A percentile compares a stretch with the other conserved stretches of the same genome.
phyloP scores from a whole-genome alignment of 352 stramenopile species.

The Blastocystis sp. region DNA sequence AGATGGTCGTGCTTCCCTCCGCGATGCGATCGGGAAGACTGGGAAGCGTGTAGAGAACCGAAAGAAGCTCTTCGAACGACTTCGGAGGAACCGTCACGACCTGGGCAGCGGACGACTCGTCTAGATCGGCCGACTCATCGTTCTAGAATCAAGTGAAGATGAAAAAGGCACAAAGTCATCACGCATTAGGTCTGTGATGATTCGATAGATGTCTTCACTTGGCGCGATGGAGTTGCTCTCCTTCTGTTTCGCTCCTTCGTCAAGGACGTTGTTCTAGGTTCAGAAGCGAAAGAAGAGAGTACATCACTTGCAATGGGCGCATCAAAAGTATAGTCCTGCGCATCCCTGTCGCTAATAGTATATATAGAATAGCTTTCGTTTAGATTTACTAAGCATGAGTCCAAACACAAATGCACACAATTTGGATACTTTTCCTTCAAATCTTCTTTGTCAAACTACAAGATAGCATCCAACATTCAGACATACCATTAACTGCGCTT shows the following conservation, averaged over 20 bases:
- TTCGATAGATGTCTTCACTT: conserved; percentile 27
- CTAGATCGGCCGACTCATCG: background rate
- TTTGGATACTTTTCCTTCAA: background rate
- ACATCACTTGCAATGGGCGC: background rate
- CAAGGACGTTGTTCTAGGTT: background rate
- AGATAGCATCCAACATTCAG: background rate
- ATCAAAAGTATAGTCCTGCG: background rate
- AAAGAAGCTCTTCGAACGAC: background rate
- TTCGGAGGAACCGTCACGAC: background rate
- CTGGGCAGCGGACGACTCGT: background rate
- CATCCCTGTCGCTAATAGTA: background rate
- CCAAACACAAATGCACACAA: background rate
- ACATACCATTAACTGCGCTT: conserved; percentile 13
- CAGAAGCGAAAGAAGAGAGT: background rate
- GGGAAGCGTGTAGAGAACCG: background rate
- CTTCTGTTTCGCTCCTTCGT: background rate
- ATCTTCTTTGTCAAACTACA: conserved; percentile 33
- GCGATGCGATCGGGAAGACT: background rate
- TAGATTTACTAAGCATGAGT: background rate
- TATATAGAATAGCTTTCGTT: background rate
- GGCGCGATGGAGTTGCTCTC: background rate
- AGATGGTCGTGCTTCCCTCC: background rate
- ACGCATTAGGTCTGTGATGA: conserved; percentile 43
- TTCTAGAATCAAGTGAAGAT: background rate
- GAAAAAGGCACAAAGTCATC: background rate